Evolutionary conservation across 805 yeast species (phyloP), one percentile per base, ranked within the genome.

Genomic region (Jamesozyma lodderae): DNA sequence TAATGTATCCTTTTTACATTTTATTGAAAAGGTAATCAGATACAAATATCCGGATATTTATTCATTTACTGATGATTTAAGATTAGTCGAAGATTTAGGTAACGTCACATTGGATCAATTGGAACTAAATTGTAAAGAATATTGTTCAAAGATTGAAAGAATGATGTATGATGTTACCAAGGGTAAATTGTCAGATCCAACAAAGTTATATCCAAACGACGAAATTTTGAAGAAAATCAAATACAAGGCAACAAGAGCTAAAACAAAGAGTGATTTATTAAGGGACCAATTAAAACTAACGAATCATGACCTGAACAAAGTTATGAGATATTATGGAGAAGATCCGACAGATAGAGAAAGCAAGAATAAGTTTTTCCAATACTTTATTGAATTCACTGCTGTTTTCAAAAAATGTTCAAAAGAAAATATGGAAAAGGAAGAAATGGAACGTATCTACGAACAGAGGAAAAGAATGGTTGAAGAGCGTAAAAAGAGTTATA

Each of bases 311-410:
- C 71, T 79, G 43, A 74, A 74, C 21, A 69, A 72, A 38, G 53
- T 79, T 41, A 76, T 82, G 84, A 64, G 65, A 38, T 79, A 74
- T 55, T 82, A 77, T 53, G 94, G 90, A 7, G 94, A 82, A 55
- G 77, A 77, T 49, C 72, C 75, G 2, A 43, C 53, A 3, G 73
- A 71, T 38, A 71, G 69, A 26, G 64, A 73, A 17, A 69, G 75
- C 6, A 70, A 75, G 47, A 77, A 73, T 49, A 61, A 75, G 0
- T 82, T 82, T 52, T 73, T 82, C 55, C 63, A 71, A 41, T 77
- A 75, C 51, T 77, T 82, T 48, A 59, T 77, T 6, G 70, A 69
- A 38, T 82, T 82, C 49, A 63, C 75, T 19, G 63, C 64, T 33
- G 79, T 77, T 45, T 81, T 76, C 57, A 78, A 72, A 52, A 72